A percentile compares a stretch with the other conserved stretches of the same genome.
These are phyloP conservation scores for Hanseniaspora lindneri DNA, from an alignment of 805 yeast genomes.

Conservation along the genomic window DNA sequence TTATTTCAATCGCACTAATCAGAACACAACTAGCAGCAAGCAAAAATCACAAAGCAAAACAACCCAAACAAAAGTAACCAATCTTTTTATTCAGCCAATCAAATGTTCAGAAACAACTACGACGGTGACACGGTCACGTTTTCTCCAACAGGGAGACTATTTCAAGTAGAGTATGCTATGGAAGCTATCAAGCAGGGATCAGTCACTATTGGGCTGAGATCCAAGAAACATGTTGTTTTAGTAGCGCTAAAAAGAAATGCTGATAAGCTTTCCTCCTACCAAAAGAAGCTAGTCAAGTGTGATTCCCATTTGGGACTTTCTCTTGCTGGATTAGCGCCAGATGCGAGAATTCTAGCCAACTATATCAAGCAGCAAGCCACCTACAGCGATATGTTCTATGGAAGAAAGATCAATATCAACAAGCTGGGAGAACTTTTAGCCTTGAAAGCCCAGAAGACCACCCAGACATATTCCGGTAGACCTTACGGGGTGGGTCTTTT, in stretches of 20 bases:
- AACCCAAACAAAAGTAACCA: too few relatives aligned
- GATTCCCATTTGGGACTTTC: slow-evolving; percentile 93
- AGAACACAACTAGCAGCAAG: neutral
- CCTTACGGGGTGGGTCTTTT: slow-evolving; percentile 97
- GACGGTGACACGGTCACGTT: slow-evolving; percentile 97
- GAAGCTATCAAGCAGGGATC: slow-evolving; percentile 98
- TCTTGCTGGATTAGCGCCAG: slow-evolving; percentile 95
- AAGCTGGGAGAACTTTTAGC: slow-evolving; percentile 79
- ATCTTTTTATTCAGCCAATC: too few relatives aligned
- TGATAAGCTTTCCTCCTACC: slow-evolving; percentile 94
- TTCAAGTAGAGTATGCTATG: slow-evolving; percentile 93
- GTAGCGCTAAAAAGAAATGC: slow-evolving; percentile 94
- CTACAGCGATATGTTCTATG: slow-evolving; percentile 70
- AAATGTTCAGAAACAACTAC: slow-evolving; percentile 94
- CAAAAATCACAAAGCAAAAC: neutral
- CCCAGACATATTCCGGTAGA: slow-evolving; percentile 90
- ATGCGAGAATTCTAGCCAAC: slow-evolving; percentile 86
- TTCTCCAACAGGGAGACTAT: slow-evolving; percentile 96
- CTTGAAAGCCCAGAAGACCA: slow-evolving; percentile 93
- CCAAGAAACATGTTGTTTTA: slow-evolving; percentile 75
- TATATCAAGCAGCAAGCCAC: slow-evolving; percentile 84
- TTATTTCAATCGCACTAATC: neutral
- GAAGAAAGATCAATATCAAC: slow-evolving; percentile 71
- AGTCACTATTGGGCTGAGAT: slow-evolving; percentile 88
- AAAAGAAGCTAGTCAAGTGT: slow-evolving; percentile 79